phyloP scores from a whole-genome alignment of 768 basidiomycete genomes.

The Exsudoporus frostii region DNA sequence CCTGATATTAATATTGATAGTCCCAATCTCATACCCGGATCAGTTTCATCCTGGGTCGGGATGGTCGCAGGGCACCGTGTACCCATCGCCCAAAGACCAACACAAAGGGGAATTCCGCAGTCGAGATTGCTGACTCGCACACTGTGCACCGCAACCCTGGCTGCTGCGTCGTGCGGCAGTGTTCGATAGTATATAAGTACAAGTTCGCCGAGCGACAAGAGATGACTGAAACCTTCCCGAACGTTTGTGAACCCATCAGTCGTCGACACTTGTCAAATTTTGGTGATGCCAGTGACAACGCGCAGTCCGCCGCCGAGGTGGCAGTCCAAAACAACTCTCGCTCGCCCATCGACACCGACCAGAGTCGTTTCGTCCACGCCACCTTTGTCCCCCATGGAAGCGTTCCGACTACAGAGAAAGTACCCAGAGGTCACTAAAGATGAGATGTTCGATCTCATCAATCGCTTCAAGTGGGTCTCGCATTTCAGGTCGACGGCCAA shows the following conservation, averaged over 20 bases:
- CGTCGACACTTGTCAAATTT: not conserved
- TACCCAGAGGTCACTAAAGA: slow-evolving; percentile 88
- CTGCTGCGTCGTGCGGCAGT: not conserved
- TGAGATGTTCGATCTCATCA: slow-evolving; percentile 93
- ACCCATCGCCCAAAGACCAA: not conserved
- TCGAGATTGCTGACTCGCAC: not conserved
- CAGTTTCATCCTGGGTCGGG: not conserved
- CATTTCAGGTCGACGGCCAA: not conserved
- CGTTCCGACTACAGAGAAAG: slow-evolving; percentile 85
- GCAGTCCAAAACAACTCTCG: slow-evolving; percentile 8
- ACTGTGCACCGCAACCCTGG: not conserved
- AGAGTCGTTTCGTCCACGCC: slow-evolving; percentile 7
- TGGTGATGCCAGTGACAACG: not conserved
- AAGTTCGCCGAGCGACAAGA: not conserved
- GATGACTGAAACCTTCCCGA: not conserved
- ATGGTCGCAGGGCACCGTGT: not conserved
- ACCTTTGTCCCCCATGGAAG: slow-evolving; percentile 56
- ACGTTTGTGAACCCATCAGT: not conserved
- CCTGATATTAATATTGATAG: not conserved
- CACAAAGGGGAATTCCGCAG: not conserved
- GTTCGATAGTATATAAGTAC: not conserved
- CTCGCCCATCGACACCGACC: slow-evolving; percentile 8
- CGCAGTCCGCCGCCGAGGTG: slow-evolving; percentile 15
- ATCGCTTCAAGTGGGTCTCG: slow-evolving; percentile 86
- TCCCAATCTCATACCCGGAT: not conserved